Conservation (phyloP, 306 rosid species). For the Prunus salicina region DNA sequence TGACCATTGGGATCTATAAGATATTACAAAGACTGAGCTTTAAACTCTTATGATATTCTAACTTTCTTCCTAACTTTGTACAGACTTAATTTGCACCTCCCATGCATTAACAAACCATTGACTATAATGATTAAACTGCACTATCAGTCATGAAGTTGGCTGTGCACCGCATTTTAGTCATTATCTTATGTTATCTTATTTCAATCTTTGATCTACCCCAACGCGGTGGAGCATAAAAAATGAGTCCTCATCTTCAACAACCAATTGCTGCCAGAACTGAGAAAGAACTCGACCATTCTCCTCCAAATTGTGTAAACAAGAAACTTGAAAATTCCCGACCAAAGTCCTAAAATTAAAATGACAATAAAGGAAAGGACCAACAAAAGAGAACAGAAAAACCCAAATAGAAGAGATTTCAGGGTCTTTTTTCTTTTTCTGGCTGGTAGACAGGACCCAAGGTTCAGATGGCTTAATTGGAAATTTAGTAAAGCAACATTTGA, state of each 20-base stretch:
- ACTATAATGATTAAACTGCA: background rate
- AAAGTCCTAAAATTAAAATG: background rate
- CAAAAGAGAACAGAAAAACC: background rate
- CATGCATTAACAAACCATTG: background rate
- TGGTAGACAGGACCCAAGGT: background rate
- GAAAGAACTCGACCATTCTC: background rate
- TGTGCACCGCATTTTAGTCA: background rate
- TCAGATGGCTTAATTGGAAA: background rate
- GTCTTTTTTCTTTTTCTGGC: background rate
- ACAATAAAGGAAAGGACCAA: background rate
- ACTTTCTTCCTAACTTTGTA: constrained; percentile 2
- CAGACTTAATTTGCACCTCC: background rate
- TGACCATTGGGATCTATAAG: background rate
- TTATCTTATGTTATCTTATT: background rate
- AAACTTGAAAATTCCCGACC: background rate
- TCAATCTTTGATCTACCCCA: background rate
- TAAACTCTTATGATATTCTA: background rate
- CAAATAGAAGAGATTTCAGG: background rate
- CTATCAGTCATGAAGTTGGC: background rate
- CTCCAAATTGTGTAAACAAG: background rate
- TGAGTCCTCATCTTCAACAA: background rate
- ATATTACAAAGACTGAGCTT: background rate
- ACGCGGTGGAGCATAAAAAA: background rate
- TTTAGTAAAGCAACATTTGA: background rate
- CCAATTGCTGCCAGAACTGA: background rate